phyloP scores from a whole-genome alignment of 106 monocot species.

The Cymbidium sinense region DNA sequence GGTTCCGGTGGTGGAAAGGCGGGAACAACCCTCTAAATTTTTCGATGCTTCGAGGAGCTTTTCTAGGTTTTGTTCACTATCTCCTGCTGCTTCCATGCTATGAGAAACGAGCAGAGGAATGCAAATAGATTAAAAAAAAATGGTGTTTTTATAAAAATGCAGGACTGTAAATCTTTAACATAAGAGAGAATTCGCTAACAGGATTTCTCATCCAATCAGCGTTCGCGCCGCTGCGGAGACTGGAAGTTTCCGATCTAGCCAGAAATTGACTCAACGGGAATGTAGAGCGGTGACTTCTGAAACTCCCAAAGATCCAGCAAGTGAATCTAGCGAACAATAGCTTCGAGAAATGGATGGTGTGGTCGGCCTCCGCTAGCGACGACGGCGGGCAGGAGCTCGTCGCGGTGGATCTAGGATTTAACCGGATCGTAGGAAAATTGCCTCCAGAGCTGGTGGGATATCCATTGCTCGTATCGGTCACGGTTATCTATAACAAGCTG shows the following conservation, averaged over 20 bases:
- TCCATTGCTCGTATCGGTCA: constrained; percentile 32
- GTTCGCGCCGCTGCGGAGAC: constrained; percentile 17
- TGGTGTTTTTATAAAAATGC: too few species aligned
- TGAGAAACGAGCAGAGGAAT: neutral
- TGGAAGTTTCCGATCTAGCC: constrained; percentile 47
- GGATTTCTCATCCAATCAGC: constrained; percentile 19
- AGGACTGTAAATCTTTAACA: too few species aligned
- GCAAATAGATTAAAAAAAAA: too few species aligned
- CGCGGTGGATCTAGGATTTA: too few species aligned
- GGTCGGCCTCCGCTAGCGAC: neutral
- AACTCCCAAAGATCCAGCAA: constrained; percentile 54
- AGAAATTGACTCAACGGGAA: constrained; percentile 31
- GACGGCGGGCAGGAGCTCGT: constrained; percentile 26
- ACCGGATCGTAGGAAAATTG: constrained; percentile 35
- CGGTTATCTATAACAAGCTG: constrained; percentile 45
- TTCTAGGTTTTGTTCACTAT: constrained; percentile 17
- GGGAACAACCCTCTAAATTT: constrained; percentile 36
- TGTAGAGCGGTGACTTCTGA: constrained; percentile 44
- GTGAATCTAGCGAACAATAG: too few species aligned
- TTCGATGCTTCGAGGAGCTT: constrained; percentile 34
- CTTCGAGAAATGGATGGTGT: constrained; percentile 12
- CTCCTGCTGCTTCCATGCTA: neutral
- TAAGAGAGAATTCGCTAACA: constrained; percentile 28
- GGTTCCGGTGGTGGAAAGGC: constrained; percentile 31
- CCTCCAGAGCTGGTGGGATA: constrained; percentile 36